phyloP scores from a whole-genome alignment of 2,329 filamentous ascomycete genomes.

The Fusarium foetens region DNA sequence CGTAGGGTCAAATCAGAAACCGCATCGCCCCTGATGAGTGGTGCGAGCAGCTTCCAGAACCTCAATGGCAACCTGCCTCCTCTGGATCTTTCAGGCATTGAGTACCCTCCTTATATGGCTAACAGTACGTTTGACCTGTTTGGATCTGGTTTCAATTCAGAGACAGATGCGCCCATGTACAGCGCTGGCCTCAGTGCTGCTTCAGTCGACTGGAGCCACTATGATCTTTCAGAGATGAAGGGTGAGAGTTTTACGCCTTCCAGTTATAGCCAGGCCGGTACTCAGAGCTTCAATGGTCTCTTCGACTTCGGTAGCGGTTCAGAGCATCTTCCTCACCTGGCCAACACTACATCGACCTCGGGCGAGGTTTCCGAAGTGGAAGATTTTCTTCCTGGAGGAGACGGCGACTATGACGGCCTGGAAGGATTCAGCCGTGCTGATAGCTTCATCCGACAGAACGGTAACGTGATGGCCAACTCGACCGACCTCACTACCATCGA shows the following conservation, averaged over 20 bases:
- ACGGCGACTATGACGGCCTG: slow-evolving; percentile 60
- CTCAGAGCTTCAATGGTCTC: slow-evolving; percentile 61
- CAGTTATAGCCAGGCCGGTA: slow-evolving; percentile 64
- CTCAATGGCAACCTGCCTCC: slow-evolving; percentile 64
- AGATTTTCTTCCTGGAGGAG: slow-evolving; percentile 62
- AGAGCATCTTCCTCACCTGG: slow-evolving; percentile 65
- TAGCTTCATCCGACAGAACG: slow-evolving; percentile 58
- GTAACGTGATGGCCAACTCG: slow-evolving; percentile 53
- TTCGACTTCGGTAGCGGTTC: slow-evolving; percentile 64
- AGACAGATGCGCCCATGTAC: slow-evolving; percentile 67
- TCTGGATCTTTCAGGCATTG: slow-evolving; percentile 67
- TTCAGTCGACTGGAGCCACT: slow-evolving; percentile 59
- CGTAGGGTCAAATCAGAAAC: slow-evolving; percentile 70
- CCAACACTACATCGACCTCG: slow-evolving; percentile 69
- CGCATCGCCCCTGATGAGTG: slow-evolving; percentile 66
- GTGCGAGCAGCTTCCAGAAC: slow-evolving; percentile 61
- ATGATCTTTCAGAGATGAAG: slow-evolving; percentile 59
- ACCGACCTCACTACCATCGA: slow-evolving; percentile 63
- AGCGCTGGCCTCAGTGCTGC: slow-evolving; percentile 69
- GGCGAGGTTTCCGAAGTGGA: slow-evolving; percentile 75
- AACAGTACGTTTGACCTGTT: slow-evolving; percentile 64
- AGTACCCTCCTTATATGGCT: slow-evolving; percentile 61
- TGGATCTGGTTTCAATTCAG: slow-evolving; percentile 57
- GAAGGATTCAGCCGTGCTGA: slow-evolving; percentile 52
- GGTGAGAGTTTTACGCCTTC: slow-evolving; percentile 62